A percentile compares a stretch with the other conserved stretches of the same genome.
These are phyloP conservation scores for Pleurotus pulmonarius DNA, from an alignment of 768 basidiomycete genomes.

Conservation along the genomic window DNA sequence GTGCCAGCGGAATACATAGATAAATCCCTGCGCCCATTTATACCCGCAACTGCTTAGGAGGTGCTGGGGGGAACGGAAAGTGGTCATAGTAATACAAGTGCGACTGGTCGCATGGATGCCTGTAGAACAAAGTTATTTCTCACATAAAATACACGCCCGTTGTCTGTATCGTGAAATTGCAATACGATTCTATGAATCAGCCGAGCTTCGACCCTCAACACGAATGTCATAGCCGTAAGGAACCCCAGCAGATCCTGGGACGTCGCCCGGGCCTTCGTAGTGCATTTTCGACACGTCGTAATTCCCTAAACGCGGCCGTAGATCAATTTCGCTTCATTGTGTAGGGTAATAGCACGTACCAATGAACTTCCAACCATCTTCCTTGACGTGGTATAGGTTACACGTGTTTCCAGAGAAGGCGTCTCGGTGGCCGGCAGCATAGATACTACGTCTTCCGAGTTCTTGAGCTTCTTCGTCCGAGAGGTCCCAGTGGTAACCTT, in stretches of 20 bases:
- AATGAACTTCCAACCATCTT: conserved; percentile 95
- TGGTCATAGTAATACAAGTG: too few species aligned
- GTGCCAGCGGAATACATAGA: conserved; percentile 39
- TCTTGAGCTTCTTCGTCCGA: conserved; percentile 93
- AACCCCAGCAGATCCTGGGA: conserved; percentile 54
- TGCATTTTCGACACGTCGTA: conserved; percentile 90
- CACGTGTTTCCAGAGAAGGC: conserved; percentile 95
- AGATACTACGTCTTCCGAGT: conserved; percentile 88
- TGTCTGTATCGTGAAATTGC: too few species aligned
- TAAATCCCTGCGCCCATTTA: conserved; percentile 38
- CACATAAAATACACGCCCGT: too few species aligned
- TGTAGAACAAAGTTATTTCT: too few species aligned
- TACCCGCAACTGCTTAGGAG: conserved; percentile 20
- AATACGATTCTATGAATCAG: conserved; percentile 23
- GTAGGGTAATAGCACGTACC: conserved; percentile 43
- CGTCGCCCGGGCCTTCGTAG: conserved; percentile 80
- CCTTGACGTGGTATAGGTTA: conserved; percentile 94
- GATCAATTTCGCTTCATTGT: conserved; percentile 5
- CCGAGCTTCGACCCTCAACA: conserved; percentile 50
- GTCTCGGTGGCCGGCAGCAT: conserved; percentile 95
- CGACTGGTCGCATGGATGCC: too few species aligned
- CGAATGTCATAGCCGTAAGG: conserved; percentile 84
- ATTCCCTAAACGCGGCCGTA: conserved; percentile 54
- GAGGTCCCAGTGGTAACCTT: conserved; percentile 92
- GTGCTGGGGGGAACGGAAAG: too few species aligned